Evolutionary conservation across 345 rosid genomes (phyloP).

Genomic region (Murraya koenigii): DNA sequence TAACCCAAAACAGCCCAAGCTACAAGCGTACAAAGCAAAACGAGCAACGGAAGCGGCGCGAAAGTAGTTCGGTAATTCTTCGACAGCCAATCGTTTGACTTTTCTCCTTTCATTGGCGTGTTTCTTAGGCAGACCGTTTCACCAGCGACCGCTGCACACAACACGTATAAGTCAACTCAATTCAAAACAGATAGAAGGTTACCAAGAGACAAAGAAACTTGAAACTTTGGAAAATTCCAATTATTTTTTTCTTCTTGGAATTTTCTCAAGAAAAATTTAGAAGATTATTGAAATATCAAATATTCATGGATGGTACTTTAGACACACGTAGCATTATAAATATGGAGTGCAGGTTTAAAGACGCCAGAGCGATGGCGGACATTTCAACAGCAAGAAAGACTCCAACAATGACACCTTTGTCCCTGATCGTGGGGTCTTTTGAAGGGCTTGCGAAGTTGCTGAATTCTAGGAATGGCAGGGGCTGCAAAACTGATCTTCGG

Average conservation of each 20-base stretch:
- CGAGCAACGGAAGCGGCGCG: not conserved
- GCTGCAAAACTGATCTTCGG: constrained; percentile 27
- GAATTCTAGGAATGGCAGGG: constrained; percentile 8
- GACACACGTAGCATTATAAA: no score
- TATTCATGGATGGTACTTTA: no score
- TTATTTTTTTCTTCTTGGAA: not conserved
- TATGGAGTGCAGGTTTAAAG: not conserved
- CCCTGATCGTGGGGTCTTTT: constrained; percentile 56
- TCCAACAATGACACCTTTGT: constrained; percentile 29
- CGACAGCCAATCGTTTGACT: not conserved
- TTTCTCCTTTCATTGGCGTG: not conserved
- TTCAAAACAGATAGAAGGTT: not conserved
- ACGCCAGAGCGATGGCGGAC: constrained; percentile 12
- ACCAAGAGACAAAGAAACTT: not conserved
- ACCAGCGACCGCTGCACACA: constrained; percentile 11
- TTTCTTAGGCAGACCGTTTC: constrained; percentile 27
- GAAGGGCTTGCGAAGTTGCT: constrained; percentile 47
- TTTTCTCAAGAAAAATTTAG: not conserved
- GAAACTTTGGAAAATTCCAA: not conserved
- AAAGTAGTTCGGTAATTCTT: not conserved
- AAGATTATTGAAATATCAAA: not conserved
- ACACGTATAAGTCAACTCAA: not conserved
- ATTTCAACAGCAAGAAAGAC: not conserved
- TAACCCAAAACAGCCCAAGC: not conserved
- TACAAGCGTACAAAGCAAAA: no score